phyloP scores from a whole-genome alignment of 208 protist genomes.

The Trypanosoma lewisi region DNA sequence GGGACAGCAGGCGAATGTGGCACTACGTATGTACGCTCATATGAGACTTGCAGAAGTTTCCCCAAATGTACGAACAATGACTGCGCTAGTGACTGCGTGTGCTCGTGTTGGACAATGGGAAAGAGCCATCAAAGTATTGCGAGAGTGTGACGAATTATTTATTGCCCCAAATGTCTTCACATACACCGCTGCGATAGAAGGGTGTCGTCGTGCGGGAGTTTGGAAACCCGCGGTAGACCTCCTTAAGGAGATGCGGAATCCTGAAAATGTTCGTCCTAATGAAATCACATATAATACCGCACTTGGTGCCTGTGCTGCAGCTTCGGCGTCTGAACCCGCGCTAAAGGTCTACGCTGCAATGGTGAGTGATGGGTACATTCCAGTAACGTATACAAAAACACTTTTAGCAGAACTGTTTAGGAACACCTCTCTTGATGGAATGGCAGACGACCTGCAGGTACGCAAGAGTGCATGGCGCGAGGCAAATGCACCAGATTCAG shows the following conservation, averaged over 20 bases:
- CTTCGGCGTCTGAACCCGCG: constrained; percentile 43
- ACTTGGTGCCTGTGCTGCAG: constrained; percentile 62
- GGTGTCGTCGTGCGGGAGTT: constrained; percentile 68
- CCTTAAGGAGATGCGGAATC: constrained; percentile 55
- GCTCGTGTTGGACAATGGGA: constrained; percentile 67
- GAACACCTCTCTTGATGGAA: constrained; percentile 52
- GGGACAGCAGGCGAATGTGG: constrained; percentile 47
- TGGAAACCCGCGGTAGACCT: constrained; percentile 64
- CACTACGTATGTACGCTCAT: constrained; percentile 71
- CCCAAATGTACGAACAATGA: constrained; percentile 84
- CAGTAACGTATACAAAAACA: constrained; percentile 62
- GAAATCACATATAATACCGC: constrained; percentile 87
- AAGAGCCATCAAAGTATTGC: constrained; percentile 63
- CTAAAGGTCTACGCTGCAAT: constrained; percentile 78
- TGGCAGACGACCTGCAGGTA: constrained; percentile 60
- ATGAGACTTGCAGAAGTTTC: constrained; percentile 70
- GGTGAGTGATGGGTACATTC: constrained; percentile 74
- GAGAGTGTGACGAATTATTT: constrained; percentile 73
- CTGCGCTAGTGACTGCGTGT: constrained; percentile 61
- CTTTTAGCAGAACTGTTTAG: constrained; percentile 53
- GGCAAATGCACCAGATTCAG: constrained; percentile 63
- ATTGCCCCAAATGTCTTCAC: constrained; percentile 86
- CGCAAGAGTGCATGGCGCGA: constrained; percentile 39
- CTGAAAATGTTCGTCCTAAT: constrained; percentile 65
- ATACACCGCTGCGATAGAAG: constrained; percentile 89